These are phyloP conservation scores for Corylus americana DNA, from an alignment of 306 rosid genomes.

Conservation along the genomic window DNA sequence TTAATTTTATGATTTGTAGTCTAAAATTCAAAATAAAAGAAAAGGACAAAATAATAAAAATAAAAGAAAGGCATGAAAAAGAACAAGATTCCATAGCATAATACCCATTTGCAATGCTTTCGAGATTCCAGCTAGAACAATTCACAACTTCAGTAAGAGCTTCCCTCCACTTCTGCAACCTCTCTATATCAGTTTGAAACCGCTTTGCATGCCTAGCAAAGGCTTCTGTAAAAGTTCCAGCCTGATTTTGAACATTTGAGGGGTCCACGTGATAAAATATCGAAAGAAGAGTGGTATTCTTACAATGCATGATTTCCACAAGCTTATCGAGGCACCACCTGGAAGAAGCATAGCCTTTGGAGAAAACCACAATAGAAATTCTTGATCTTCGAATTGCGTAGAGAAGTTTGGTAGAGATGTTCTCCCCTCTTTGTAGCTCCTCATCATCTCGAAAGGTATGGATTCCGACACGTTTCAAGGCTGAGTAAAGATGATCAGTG, in stretches of 20 bases:
- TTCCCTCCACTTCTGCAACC: constrained; percentile 10
- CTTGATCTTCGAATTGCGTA: background rate
- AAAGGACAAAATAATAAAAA: too few species aligned
- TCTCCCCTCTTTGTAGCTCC: background rate
- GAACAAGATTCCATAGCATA: background rate
- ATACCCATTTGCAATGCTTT: constrained; percentile 1
- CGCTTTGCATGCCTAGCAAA: constrained; percentile 8
- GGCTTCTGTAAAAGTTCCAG: background rate
- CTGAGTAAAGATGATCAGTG: background rate
- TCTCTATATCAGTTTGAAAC: background rate
- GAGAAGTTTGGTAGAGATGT: background rate
- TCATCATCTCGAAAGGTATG: background rate
- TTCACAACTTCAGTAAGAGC: constrained; percentile 19
- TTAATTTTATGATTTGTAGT: too few species aligned
- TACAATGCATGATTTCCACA: background rate
- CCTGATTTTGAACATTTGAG: background rate
- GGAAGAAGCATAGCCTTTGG: background rate
- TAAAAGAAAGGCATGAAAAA: background rate
- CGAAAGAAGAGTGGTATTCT: background rate
- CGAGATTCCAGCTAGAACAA: constrained; percentile 12
- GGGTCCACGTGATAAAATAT: constrained; percentile 2
- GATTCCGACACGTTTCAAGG: background rate
- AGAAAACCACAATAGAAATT: background rate
- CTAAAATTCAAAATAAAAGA: too few species aligned
- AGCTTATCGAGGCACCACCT: constrained; percentile 10